A percentile compares a stretch with the other conserved stretches of the same genome.
Evolutionary conservation across 768 basidiomycete species (phyloP).

Genomic region (Krasilnikovozyma curviuscula): DNA sequence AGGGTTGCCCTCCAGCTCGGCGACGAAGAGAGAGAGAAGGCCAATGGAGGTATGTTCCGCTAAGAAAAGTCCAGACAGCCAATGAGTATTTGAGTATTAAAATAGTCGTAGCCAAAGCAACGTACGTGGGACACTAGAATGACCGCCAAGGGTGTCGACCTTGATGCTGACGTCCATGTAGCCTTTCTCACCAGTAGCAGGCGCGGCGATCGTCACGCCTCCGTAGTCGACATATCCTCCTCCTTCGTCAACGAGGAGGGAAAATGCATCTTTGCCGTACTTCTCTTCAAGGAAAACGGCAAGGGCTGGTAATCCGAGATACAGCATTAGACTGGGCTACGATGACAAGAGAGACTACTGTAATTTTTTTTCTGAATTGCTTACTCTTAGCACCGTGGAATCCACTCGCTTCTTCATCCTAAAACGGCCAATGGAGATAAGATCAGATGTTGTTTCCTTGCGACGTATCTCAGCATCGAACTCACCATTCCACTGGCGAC

Average conservation of each 20-base stretch:
- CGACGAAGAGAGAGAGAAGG: conserved; percentile 17
- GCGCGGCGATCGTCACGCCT: conserved; percentile 12
- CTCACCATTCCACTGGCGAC: neutral
- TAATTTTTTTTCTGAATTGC: conserved; percentile 19
- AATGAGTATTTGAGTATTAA: neutral
- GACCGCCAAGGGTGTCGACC: conserved; percentile 21
- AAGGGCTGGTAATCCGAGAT: conserved; percentile 9
- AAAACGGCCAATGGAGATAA: conserved; percentile 13
- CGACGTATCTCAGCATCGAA: neutral
- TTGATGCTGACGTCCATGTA: conserved; percentile 18
- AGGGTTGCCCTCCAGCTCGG: conserved; percentile 18
- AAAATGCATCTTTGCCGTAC: conserved; percentile 21
- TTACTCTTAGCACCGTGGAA: conserved; percentile 15
- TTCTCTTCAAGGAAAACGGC: conserved; percentile 19
- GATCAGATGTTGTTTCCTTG: neutral
- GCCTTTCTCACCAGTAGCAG: conserved; percentile 23
- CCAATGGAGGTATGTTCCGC: conserved; percentile 22
- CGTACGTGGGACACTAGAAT: conserved; percentile 22
- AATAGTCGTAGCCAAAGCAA: neutral
- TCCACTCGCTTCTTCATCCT: too few relatives aligned
- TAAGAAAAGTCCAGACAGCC: neutral
- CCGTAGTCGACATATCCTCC: conserved; percentile 13
- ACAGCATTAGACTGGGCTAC: neutral
- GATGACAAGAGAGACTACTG: neutral
- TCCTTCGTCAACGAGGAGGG: conserved; percentile 22